Base-by-base conservation (phyloP, 495 filamentous ascomycete genomes). In the Rhizodiscina lignyota region DNA sequence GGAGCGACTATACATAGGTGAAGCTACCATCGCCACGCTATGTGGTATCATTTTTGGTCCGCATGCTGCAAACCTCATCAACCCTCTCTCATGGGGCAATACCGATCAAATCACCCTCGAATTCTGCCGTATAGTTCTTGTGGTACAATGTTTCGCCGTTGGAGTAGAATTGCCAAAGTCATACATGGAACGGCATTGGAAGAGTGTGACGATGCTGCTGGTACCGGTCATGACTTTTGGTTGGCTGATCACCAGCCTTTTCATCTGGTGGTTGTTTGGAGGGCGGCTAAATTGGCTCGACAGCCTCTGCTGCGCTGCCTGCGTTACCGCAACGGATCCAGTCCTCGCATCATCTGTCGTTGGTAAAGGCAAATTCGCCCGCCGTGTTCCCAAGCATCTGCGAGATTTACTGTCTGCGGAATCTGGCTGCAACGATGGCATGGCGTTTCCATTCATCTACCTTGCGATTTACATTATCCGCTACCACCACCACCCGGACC, bases 371-470 rank as follows among this genome's bases (percentile, higher is more conserved):
- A 96, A 94, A 53, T 99, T 99, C 48, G 87, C 91, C 31, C 93
- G 91, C 56, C 71, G 91, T 39, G 84, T 99, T 16, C 91, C 91
- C 15, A 94, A 91, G 60, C 91, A 96, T 72, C 61, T 99, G 55
- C 71, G 91, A 60, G 91, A 99, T 55, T 44, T 99, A 10, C 67
- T 99, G 21, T 96, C 91, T 11, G 87, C 87, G 39, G 91, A 99
- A 56, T 96, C 91, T 1, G 91, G 91, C 18, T 99, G 91, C 65
- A 99, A 99, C 61, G 91, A 99, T 54, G 91, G 91, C 57, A 96
- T 96, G 91, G 89, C 91, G 13, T 99, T 99, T 58, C 91, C 91
- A 4, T 99, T 99, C 59, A 77, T 99, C 51, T 99, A 96, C 54
- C 67, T 96, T 12, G 70, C 77, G 2, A 64, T 92, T 31, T 96